Evolutionary conservation across 805 yeast species (phyloP).

Genomic region (Saccharomycopsis javanensis): DNA sequence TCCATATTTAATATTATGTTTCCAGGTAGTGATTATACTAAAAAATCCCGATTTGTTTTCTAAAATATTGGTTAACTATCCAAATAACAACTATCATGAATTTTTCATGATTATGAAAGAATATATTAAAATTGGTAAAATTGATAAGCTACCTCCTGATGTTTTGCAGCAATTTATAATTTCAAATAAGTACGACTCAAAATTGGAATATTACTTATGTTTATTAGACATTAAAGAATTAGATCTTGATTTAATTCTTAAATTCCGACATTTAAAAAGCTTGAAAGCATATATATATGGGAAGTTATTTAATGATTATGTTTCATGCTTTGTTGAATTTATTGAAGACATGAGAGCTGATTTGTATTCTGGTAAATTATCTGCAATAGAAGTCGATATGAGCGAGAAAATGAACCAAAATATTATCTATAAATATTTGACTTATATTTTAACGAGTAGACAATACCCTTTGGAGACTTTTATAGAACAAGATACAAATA

Average conservation of each 20-base stretch:
- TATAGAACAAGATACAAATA: slow-evolving; percentile 29
- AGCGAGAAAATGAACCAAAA: slow-evolving; percentile 8
- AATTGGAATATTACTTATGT: slow-evolving; percentile 59
- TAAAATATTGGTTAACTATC: slow-evolving; percentile 18
- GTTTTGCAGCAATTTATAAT: slow-evolving; percentile 44
- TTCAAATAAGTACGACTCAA: slow-evolving; percentile 27
- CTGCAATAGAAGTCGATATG: background rate
- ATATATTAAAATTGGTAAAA: slow-evolving; percentile 27
- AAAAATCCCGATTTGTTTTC: background rate
- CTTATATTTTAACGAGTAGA: slow-evolving; percentile 64
- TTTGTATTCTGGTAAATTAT: slow-evolving; percentile 17
- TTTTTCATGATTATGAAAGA: slow-evolving; percentile 21
- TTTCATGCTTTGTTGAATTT: slow-evolving; percentile 60
- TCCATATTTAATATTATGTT: background rate
- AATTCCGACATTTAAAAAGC: background rate
- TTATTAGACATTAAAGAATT: slow-evolving; percentile 54
- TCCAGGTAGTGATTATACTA: background rate
- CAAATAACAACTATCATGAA: slow-evolving; percentile 29
- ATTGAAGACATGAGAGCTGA: slow-evolving; percentile 4
- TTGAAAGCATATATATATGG: slow-evolving; percentile 5
- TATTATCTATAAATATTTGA: slow-evolving; percentile 49
- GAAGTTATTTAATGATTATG: slow-evolving; percentile 52
- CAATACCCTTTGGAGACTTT: slow-evolving; percentile 64
- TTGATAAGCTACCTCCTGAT: slow-evolving; percentile 34
- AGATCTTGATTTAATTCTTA: slow-evolving; percentile 68